Base-by-base conservation (phyloP, 2,329 filamentous ascomycete species). In the Diaporthe ilicicola region DNA sequence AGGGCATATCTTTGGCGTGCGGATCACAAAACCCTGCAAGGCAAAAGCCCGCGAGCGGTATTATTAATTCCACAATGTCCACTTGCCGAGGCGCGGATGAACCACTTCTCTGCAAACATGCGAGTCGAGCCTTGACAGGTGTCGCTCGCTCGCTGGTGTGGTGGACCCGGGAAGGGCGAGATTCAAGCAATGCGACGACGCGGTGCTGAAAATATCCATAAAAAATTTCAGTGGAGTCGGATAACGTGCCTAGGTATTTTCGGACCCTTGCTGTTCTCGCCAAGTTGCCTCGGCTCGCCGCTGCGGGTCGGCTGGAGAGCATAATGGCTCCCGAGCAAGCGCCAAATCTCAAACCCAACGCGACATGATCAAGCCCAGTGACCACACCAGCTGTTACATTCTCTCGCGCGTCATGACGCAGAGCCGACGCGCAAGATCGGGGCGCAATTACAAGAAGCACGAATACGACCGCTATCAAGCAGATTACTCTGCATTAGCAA, bases 21-120 rank as follows among this genome's bases (percentile, higher is more conserved):
- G n/a, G 44, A 64, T 50, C 42, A n/a, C 27, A 22, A 32, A 22
- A 32, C 1, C 27, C 42, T 48, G 59, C 24, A 12, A 50, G 44
- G 13, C 59, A 13, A 34, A 50, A 24, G 42, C 59, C 59, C 27
- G 22, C 24, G 22, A 50, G 17, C 29, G 42, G 42, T 39, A 59
- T 55, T 48, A 59, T 59, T 37, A 55, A 46, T 51, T 15, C 29
- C 13, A 32, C 6, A 12, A 61, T 42, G 37, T 34, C 70, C 70
- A 72, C 70, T 72, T 72, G 59, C 70, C 70, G 67, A 70, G 70
- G 70, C 46, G 70, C 24, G 27, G 19, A 51, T 10, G 53, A 27
- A n/a, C 32, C 46, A 19, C 17, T 64, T 13, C 13, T 13, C 29
- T 44, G 39, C 39, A 39, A 56, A 48, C 37, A 44, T 34, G n/a